Base-by-base conservation (phyloP, 83 land plant genomes). In the Larix sibirica region DNA sequence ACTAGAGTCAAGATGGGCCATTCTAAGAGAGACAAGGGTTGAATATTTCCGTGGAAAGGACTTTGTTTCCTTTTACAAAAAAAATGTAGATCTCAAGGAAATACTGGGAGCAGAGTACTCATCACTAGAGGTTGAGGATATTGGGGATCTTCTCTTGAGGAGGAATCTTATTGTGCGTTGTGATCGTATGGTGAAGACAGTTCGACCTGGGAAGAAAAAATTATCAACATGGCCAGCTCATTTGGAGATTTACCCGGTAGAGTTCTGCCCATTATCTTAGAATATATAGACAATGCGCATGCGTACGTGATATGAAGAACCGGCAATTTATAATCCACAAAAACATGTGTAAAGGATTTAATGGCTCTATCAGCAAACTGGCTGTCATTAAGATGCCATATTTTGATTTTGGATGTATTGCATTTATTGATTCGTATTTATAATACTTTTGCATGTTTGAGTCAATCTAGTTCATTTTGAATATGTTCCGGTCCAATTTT, bases 1-100 rank as follows among this genome's bases (percentile, higher is more conserved):
- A 4, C 87, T 97, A 75, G 94, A 90, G 83, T 96, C 99, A 7
- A 89, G 98, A 77, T 97, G 99, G 99, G 99, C 98, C 83, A 92
- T 97, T 16, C 81, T 97, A 87, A 98, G 93, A 63, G 99, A 97
- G 83, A 92, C 96, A 42, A 84, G 99, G 26, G 97, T 97, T 66
- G 99, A 97, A 85, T 97, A 97, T 77, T 97, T 97, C 83, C 87
- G 98, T 71, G 99, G 99, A 47, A 97, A 97, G 86, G 99, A 96
- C 76, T 93, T 97, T 79, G 86, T 90, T 58, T 82, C 89, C 56
- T 88, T 97, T 83, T 83, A 96, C 81, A 92, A 85, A 80, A 88
- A 83, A 36, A 93, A 96, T 87, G 88, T 91, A 21, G 99, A 97
- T 66, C 83, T 96, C n/a, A 93, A 91, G 83, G 92, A 96, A 21